A percentile compares a stretch with the other conserved stretches of the same genome.
phyloP scores from a whole-genome alignment of 202 grass and related monocot genomes.

The Carex arenaria region DNA sequence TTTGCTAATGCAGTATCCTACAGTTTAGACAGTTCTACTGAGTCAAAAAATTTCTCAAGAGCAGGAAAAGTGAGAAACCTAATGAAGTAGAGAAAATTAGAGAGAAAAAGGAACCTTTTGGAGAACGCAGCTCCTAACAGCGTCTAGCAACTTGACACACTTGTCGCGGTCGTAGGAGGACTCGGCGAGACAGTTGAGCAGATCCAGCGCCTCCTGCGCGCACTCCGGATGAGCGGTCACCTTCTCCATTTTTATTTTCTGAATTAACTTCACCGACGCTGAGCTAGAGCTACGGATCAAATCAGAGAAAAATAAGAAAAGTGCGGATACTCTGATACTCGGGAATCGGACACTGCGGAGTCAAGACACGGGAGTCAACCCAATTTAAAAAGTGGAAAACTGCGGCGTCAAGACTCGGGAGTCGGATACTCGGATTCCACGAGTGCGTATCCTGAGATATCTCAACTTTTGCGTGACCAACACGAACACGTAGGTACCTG shows the following conservation, averaged over 20 bases:
- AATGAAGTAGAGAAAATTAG: neutral
- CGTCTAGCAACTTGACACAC: conserved; percentile 65
- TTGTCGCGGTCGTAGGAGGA: conserved; percentile 60
- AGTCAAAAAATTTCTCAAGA: neutral
- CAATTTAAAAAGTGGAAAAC: too few species aligned
- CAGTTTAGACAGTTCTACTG: neutral
- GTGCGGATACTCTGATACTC: too few species aligned
- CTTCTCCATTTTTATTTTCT: conserved; percentile 28
- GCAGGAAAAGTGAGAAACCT: neutral
- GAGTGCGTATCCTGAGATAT: too few species aligned
- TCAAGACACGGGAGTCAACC: too few species aligned
- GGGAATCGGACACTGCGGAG: too few species aligned
- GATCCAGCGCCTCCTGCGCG: conserved; percentile 61
- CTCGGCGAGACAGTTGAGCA: conserved; percentile 71
- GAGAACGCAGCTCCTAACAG: conserved; percentile 59
- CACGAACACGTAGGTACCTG: too few species aligned
- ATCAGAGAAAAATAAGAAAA: neutral
- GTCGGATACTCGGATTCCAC: too few species aligned
- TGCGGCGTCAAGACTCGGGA: too few species aligned
- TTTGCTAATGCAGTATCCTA: neutral
- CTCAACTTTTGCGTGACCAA: too few species aligned
- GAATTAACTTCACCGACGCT: conserved; percentile 15
- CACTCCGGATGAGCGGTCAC: conserved; percentile 58
- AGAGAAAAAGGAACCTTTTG: conserved; percentile 38
- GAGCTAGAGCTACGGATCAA: neutral